Base-by-base conservation (phyloP, 208 protist species). In the Vickermania ingenoplastis region DNA sequence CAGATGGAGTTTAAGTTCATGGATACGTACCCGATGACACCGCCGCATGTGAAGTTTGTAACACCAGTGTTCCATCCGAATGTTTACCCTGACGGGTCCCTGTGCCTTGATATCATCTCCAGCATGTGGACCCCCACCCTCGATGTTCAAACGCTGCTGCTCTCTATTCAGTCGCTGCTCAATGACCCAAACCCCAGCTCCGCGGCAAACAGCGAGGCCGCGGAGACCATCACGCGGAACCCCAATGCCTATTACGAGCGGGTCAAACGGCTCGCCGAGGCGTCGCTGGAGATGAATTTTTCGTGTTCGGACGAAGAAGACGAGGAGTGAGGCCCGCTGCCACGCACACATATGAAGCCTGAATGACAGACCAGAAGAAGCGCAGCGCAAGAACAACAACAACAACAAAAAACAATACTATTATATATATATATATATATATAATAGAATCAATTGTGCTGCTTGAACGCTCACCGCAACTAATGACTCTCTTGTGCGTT, bases 41-140 rank as follows among this genome's bases (percentile, higher is more conserved):
- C 99, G 45, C 99, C 99, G 4, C 73, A 75, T 31, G 98, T 99
- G 4, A 96, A 82, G 60, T 99, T 99, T 75, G 58, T 97, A 22
- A 98, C 98, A 1, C 77, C 77, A 58, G 95, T 99, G 63, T 99
- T 99, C 62, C 99, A 99, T 72, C 99, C 99, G 14, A 99, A 99
- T 72, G 97, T 99, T n/a, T 99, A 99, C 73, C 75, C 87, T 4
- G 87, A 98, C 61, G 98, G 98, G 21, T 76, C 82, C 53, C 99
- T 99, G 55, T 99, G 98, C 84, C 83, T 99, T 28, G 98, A 99
- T 76, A 99, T 99, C 48, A 88, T 99, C 11, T 97, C 99, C 72
- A 97, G 97, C 59, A 85, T 96, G 64, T 99, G 98, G 98, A 92
- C 80, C 57, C 97, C 99, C 13, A 98, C 97, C 31, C 98, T 99